Evolutionary conservation across 164 flowering plant genomes (phyloP), one percentile per base, ranked within the genome.

Genomic region (Warburgia ugandensis): DNA sequence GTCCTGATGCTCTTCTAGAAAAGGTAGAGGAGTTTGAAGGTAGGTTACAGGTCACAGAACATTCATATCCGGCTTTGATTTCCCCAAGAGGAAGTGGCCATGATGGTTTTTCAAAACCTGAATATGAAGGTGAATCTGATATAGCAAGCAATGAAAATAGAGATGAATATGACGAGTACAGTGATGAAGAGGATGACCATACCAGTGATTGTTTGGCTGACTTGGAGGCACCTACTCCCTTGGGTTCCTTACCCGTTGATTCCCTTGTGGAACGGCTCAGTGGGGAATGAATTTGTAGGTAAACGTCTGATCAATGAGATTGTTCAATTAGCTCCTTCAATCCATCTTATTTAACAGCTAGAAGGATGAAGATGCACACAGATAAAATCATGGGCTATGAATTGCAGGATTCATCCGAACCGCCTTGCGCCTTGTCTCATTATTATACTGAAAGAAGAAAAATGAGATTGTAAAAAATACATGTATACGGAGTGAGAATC

Each of bases 241-340:
- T 40, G 1, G 94, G 95, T 19, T 78, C 85, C 30, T 66, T 86
- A 46, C 94, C 89, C 9, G 73, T 91, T 49, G 97, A 86, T 63
- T 55, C 31, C 17, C 65, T 91, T 41, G 76, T 66, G 9, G 56
- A 68, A 54, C 67, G 58, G 40, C 69, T 84, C 36, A 20, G 4
- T 28, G 38, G 3, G 27, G 63, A 62, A 48, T 38, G 6, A 56
- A 43, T 50, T 12, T 14, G 28, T 11, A 12, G 45, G 16, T 29
- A 23, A 5, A 48, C n/a, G 5, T 42, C 0, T 4, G 11, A 28
- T n/a, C 17, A 23, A 20, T 33, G 22, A 8, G 19, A 14, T 32
- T 20, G 3, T 14, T 50, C 19, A 22, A 22, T 11, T 20, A 30
- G 13, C 25, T 23, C 42, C 21, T 12, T 5, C 29, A 8, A 21